These are phyloP conservation scores for Nigrograna mackinnonii DNA, from an alignment of 2,329 filamentous ascomycete species.

Conservation along the genomic window DNA sequence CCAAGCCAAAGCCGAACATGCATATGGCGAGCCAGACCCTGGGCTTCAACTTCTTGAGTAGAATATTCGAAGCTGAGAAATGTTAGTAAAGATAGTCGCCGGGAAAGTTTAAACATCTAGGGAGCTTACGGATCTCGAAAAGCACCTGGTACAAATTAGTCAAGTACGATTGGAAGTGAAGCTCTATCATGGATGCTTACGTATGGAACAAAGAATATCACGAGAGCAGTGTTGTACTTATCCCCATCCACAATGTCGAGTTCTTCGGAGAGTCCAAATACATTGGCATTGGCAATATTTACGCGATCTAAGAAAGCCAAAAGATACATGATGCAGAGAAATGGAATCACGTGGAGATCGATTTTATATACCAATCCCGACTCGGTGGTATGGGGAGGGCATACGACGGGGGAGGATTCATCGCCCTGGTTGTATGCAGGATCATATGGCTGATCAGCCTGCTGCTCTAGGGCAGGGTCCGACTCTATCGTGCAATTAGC, in stretches of 20 bases:
- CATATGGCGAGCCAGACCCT: conserved; percentile 69
- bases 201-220: conserved; percentile 56
- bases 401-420: conserved; percentile 41
- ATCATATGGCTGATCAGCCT: conserved; percentile 23
- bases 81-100: too few relatives aligned
- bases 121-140: conserved; percentile 59
- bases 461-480: conserved; percentile 6
- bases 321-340: conserved; percentile 55
- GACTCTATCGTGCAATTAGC: too few relatives aligned
- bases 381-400: conserved; percentile 55
- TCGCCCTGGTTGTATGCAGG: conserved; percentile 43
- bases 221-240: conserved; percentile 55
- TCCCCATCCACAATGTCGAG: conserved; percentile 46
- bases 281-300: conserved; percentile 59
- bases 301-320: conserved; percentile 54
- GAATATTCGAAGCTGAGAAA: conserved; percentile 55
- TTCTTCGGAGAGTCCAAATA: conserved; percentile 53
- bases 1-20: conserved; percentile 82
- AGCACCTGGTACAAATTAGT: too few relatives aligned
- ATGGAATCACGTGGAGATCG: conserved; percentile 54
- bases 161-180: too few relatives aligned
- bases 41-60: conserved; percentile 57
- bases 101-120: too few relatives aligned
- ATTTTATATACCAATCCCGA: conserved; percentile 49
- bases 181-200: neutral